phyloP scores from a whole-genome alignment of 495 filamentous ascomycete species.

The Tuber borchii region DNA sequence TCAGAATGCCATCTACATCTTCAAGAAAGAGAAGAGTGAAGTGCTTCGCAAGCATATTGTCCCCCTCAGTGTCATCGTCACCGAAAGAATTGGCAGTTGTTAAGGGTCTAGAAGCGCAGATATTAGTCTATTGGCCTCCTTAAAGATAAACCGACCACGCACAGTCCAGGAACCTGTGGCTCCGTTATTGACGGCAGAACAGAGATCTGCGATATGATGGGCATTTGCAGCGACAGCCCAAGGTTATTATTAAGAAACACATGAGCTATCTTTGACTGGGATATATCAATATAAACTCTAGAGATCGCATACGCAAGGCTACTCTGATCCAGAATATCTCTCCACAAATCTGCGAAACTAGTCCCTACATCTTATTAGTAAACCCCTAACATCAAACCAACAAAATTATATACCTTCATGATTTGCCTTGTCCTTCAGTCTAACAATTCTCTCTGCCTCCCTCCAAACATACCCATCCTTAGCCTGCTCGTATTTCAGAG shows the following conservation, averaged over 20 bases:
- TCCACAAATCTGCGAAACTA: conserved; percentile 49
- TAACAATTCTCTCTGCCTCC: conserved; percentile 70
- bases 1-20: conserved; percentile 72
- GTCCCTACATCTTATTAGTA: conserved; percentile 11
- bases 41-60: conserved; percentile 66
- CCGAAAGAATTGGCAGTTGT: conserved; percentile 75
- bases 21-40: conserved; percentile 79
- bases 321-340: conserved; percentile 63
- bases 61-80: conserved; percentile 50
- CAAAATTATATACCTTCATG: conserved; percentile 57
- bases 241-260: conserved; percentile 54
- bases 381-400: neutral
- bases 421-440: conserved; percentile 68
- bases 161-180: conserved; percentile 63
- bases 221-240: conserved; percentile 79
- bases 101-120: conserved; percentile 42
- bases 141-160: conserved; percentile 42
- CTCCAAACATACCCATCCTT: conserved; percentile 80
- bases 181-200: conserved; percentile 63
- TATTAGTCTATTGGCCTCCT: neutral
- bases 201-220: conserved; percentile 66
- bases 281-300: conserved; percentile 71
- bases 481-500: conserved; percentile 83
- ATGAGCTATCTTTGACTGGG: conserved; percentile 73
- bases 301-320: conserved; percentile 78